Evolutionary conservation across 1,284 basidiomycete genomes (phyloP).

Genomic region (Puccinia coronata): DNA sequence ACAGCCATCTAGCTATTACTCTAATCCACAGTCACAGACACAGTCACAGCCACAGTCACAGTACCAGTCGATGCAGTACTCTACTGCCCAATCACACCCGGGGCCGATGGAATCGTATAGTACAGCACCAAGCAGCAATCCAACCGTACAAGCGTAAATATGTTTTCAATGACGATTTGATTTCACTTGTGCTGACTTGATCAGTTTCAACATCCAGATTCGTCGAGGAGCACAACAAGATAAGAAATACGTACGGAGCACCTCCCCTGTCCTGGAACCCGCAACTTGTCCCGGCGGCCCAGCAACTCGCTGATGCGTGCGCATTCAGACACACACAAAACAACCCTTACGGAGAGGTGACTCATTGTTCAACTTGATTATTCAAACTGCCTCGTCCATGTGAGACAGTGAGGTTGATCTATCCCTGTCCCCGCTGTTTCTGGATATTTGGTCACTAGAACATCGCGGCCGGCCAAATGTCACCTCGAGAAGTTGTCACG

Average conservation of each 20-base stretch:
- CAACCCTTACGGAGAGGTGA: slow-evolving; percentile 45
- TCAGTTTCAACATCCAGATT: not conserved
- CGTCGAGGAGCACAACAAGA: slow-evolving; percentile 41
- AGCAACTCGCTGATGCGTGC: slow-evolving; percentile 22
- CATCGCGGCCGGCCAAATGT: slow-evolving; percentile 46
- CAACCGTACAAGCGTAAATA: no score
- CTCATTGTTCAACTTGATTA: no score
- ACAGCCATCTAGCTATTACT: no score
- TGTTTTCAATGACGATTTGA: no score
- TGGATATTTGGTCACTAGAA: slow-evolving; percentile 22
- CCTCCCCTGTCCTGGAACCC: slow-evolving; percentile 34
- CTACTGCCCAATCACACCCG: no score
- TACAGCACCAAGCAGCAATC: no score
- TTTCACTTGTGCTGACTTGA: not conserved
- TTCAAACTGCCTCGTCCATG: not conserved
- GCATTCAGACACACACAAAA: slow-evolving; percentile 37
- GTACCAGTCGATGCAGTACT: no score
- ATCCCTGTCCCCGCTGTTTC: not conserved
- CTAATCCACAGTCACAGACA: no score
- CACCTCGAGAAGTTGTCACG: slow-evolving; percentile 10
- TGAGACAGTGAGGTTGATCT: not conserved
- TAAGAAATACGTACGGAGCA: slow-evolving; percentile 20
- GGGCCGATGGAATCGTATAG: no score
- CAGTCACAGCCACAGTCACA: no score
- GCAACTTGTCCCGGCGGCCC: slow-evolving; percentile 7